A percentile compares a stretch with the other conserved stretches of the same genome.
Evolutionary conservation across 805 yeast genomes (phyloP).

Genomic region (Pichia phayaonensis): DNA sequence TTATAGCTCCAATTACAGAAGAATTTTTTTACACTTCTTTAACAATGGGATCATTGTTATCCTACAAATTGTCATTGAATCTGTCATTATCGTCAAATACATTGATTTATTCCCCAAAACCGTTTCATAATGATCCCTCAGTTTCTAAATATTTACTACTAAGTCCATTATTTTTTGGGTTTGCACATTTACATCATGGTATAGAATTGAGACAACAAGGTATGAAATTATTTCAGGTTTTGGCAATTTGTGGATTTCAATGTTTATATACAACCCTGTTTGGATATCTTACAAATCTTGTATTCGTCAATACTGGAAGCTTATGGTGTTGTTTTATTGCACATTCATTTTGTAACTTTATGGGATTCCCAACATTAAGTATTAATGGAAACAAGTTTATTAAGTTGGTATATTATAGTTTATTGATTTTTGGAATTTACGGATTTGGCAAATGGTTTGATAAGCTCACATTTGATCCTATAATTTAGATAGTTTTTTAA

Average conservation of each 20-base stretch:
- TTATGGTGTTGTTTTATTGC: constrained; percentile 50
- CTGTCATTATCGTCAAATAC: not conserved
- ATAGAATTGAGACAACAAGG: constrained; percentile 32
- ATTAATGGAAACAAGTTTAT: constrained; percentile 8
- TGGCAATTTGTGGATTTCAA: constrained; percentile 41
- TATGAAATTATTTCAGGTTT: constrained; percentile 25
- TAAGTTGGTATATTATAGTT: constrained; percentile 31
- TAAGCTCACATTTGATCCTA: not conserved
- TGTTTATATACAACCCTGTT: constrained; percentile 59
- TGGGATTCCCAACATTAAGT: constrained; percentile 52
- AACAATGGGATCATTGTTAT: constrained; percentile 10
- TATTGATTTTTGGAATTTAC: constrained; percentile 37
- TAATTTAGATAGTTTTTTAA: not conserved
- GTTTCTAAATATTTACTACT: constrained; percentile 12
- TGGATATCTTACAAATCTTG: constrained; percentile 56
- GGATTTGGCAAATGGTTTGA: constrained; percentile 29
- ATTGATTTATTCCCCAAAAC: constrained; percentile 11
- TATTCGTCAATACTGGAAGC: constrained; percentile 45
- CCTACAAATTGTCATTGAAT: not conserved
- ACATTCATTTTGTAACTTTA: constrained; percentile 61
- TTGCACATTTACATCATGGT: constrained; percentile 77
- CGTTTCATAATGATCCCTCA: not conserved
- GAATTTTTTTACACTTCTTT: constrained; percentile 60
- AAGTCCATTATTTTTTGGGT: constrained; percentile 63
- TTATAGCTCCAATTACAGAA: constrained; percentile 73